A percentile compares a stretch with the other conserved stretches of the same genome.
Conservation (phyloP, 2,329 filamentous ascomycete species). For the Endoconidiophora polonica region DNA sequence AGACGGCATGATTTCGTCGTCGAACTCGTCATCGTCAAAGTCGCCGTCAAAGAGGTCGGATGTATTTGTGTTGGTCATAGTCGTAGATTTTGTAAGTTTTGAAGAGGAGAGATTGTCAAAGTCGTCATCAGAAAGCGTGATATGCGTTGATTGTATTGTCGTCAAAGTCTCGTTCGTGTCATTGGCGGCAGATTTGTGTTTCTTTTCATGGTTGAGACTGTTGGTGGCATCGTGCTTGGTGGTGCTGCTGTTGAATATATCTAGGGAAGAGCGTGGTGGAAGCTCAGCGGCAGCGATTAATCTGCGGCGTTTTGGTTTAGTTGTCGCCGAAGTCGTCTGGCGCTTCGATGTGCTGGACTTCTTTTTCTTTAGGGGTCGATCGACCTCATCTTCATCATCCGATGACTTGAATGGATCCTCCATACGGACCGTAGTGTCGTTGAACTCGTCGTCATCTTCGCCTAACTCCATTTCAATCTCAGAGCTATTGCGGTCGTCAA, state of each 20-base stretch:
- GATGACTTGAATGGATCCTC: neutral
- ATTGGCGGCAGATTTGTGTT: no score
- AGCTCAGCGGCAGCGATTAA: neutral
- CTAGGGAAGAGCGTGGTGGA: neutral
- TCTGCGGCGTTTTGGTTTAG: neutral
- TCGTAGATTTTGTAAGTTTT: no score
- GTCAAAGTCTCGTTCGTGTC: no score
- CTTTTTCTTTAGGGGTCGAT: neutral
- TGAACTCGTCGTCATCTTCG: slow-evolving; percentile 2
- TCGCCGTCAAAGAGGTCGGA: neutral
- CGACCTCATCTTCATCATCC: slow-evolving; percentile 1
- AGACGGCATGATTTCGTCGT: slow-evolving; percentile 2
- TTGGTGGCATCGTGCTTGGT: no score
- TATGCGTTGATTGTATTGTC: no score
- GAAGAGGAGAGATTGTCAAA: no score
- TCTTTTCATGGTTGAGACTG: no score
- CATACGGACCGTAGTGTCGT: neutral
- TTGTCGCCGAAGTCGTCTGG: neutral
- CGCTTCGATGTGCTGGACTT: neutral
- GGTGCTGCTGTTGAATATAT: no score
- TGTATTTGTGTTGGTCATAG: no score
- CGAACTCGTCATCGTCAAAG: neutral
- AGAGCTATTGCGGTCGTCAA: slow-evolving; percentile 8
- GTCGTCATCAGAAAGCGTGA: no score
- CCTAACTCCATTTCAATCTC: slow-evolving; percentile 3